Evolutionary conservation across 495 filamentous ascomycete species (phyloP).

Genomic region (Pyrenopolyporus hunteri): DNA sequence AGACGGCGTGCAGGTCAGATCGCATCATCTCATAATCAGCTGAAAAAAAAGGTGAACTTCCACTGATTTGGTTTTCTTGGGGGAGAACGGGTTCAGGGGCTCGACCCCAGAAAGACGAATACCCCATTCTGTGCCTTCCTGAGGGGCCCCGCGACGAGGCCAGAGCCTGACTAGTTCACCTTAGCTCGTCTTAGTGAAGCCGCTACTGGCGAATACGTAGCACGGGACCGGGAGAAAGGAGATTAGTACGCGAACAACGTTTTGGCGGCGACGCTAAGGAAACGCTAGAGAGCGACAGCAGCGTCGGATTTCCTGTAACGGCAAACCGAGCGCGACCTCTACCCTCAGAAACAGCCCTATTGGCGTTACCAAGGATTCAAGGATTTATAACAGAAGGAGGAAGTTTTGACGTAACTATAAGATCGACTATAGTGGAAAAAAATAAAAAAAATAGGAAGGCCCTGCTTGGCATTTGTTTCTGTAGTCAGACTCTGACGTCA

Average conservation of each 20-base stretch:
- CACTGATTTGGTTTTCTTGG: background rate
- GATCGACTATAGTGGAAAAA: slow-evolving; percentile 8
- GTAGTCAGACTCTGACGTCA: slow-evolving; percentile 33
- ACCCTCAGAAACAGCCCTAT: background rate
- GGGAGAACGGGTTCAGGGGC: slow-evolving; percentile 4
- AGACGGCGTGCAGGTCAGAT: slow-evolving; percentile 36
- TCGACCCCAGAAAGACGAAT: slow-evolving; percentile 9
- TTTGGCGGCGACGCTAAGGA: slow-evolving; percentile 22
- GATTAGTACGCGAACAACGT: slow-evolving; percentile 11
- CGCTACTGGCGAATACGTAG: too few species aligned
- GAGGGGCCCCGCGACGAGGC: slow-evolving; percentile 19
- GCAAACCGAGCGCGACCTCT: slow-evolving; percentile 12
- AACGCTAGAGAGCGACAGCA: slow-evolving; percentile 1
- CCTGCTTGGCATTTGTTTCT: slow-evolving; percentile 1
- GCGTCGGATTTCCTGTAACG: slow-evolving; percentile 17
- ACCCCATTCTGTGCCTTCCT: slow-evolving; percentile 7
- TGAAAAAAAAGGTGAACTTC: slow-evolving; percentile 8
- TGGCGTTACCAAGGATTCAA: background rate
- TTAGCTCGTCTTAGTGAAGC: too few species aligned
- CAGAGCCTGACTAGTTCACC: slow-evolving; percentile 1
- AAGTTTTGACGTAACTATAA: slow-evolving; percentile 32
- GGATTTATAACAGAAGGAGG: slow-evolving; percentile 8
- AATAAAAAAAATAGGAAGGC: slow-evolving; percentile 13
- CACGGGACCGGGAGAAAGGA: slow-evolving; percentile 17
- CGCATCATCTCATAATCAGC: slow-evolving; percentile 23